Base-by-base conservation (phyloP, 1,139 yeast genomes). In the Zygotorulaspora mrakii region DNA sequence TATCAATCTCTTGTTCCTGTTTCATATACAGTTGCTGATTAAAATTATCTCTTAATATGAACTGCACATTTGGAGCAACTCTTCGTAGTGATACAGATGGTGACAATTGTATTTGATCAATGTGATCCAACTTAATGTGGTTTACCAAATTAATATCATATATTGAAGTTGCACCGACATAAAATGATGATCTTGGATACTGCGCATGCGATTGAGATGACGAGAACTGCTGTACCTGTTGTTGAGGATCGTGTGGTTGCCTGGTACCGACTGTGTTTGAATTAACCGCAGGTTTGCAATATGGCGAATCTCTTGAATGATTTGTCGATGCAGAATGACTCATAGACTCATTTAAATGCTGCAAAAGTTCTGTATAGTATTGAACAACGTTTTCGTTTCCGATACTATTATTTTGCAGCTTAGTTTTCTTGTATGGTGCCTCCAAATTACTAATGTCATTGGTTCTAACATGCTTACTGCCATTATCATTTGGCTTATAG, bases 101-200 rank as follows among this genome's bases (percentile, higher is more conserved):
- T 43, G 74, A 77, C 40, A 82, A 62, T 56, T 77, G 80, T 21
- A 80, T 74, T 57, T 80, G 88, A 53, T 81, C 87, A 33, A 80
- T 75, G 51, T 76, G 69, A 59, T 62, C 79, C 61, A 64, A 69
- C 56, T 62, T 62, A 35, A 81, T 76, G 38, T 71, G 64, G 46
- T 79, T 76, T 21, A 81, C 61, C 21, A 81, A 65, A 34, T 74
- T 69, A 11, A 74, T 65, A 57, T 82, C 89, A 55, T 76, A 81
- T 36, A 79, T 68, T 27, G 86, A 79, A 0, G 88, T 80, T 1
- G 88, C 78, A 0, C 94, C 94, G 20, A 82, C 77, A 53, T 77
- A 82, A 55, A 82, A 82, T 24, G 87, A 79, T 0, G 89, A 82
- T 41, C 91, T 65, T 1, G 94, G 91, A 50, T 77, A 82, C 53